phyloP scores from a whole-genome alignment of 208 protist genomes.

The Wallacemonas rigidus region DNA sequence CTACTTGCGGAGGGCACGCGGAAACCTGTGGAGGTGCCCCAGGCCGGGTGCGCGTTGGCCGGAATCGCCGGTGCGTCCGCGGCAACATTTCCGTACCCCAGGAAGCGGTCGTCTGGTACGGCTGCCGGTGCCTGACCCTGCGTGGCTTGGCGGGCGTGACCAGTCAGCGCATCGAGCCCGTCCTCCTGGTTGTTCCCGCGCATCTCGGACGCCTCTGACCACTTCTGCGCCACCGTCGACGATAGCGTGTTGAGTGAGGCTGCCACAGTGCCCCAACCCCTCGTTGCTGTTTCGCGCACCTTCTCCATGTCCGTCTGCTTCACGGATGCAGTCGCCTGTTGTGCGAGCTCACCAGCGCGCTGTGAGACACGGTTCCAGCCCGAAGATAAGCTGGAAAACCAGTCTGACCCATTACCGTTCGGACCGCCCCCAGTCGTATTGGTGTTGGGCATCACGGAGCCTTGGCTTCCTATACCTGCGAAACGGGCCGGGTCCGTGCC shows the following conservation, averaged over 20 bases:
- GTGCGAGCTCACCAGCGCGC: constrained; percentile 64
- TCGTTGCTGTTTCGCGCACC: constrained; percentile 45
- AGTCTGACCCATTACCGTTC: constrained; percentile 31
- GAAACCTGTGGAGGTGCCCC: constrained; percentile 15
- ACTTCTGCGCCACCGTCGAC: constrained; percentile 46
- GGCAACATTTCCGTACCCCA: constrained; percentile 6
- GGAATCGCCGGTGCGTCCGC: not conserved
- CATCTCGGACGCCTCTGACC: constrained; percentile 24
- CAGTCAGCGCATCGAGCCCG: constrained; percentile 43
- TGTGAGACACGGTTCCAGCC: constrained; percentile 69
- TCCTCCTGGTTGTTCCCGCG: constrained; percentile 24
- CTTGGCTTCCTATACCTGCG: constrained; percentile 42
- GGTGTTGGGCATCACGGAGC: constrained; percentile 17
- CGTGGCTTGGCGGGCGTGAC: constrained; percentile 44
- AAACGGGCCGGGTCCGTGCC: constrained; percentile 47
- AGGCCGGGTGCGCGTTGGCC: not conserved
- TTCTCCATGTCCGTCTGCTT: constrained; percentile 60
- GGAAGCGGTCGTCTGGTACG: constrained; percentile 5
- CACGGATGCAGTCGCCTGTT: constrained; percentile 56
- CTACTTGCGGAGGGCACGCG: not conserved
- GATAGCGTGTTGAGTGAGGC: constrained; percentile 46
- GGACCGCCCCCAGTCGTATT: not conserved
- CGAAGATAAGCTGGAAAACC: constrained; percentile 54
- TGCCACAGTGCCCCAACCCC: constrained; percentile 57
- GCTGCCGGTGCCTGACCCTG: constrained; percentile 1